Evolutionary conservation across 2,329 filamentous ascomycete species (phyloP).

Genomic region (Erysiphe pulchra): DNA sequence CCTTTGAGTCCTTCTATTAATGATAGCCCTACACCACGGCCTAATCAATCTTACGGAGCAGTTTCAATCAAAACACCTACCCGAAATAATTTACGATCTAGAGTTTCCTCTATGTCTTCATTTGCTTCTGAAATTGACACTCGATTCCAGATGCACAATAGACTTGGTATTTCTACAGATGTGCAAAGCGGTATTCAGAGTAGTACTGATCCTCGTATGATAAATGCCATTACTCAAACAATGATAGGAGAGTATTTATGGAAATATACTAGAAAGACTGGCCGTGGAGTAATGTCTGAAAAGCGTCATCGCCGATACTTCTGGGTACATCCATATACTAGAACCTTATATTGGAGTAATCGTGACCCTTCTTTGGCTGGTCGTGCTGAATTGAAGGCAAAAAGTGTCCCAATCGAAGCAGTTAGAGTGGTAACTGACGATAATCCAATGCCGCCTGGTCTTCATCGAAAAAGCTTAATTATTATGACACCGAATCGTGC

Average conservation of each 20-base stretch:
- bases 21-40: constrained; percentile 31
- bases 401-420: constrained; percentile 84
- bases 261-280: constrained; percentile 94
- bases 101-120: constrained; percentile 74
- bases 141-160: constrained; percentile 54
- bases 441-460: constrained; percentile 80
- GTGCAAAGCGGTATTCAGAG: constrained; percentile 30
- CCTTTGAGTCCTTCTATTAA: constrained; percentile 6
- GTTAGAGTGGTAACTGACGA: constrained; percentile 76
- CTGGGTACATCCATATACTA: constrained; percentile 96
- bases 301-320: constrained; percentile 89
- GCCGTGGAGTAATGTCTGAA: constrained; percentile 66
- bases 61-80: constrained; percentile 24
- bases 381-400: constrained; percentile 48
- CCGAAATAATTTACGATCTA: constrained; percentile 18
- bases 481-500: constrained; percentile 70
- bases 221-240: constrained; percentile 94
- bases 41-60: constrained; percentile 22
- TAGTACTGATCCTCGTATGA: constrained; percentile 87
- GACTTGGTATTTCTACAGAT: constrained; percentile 16
- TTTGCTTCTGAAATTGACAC: constrained; percentile 86
- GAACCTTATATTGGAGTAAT: constrained; percentile 91
- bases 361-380: constrained; percentile 59
- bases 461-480: constrained; percentile 82
- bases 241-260: constrained; percentile 98